Percentiles rank a stretch among this genome's conserved stretches.
Conservation (phyloP, 208 protist genomes). For the Trypanosoma melophagium region DNA sequence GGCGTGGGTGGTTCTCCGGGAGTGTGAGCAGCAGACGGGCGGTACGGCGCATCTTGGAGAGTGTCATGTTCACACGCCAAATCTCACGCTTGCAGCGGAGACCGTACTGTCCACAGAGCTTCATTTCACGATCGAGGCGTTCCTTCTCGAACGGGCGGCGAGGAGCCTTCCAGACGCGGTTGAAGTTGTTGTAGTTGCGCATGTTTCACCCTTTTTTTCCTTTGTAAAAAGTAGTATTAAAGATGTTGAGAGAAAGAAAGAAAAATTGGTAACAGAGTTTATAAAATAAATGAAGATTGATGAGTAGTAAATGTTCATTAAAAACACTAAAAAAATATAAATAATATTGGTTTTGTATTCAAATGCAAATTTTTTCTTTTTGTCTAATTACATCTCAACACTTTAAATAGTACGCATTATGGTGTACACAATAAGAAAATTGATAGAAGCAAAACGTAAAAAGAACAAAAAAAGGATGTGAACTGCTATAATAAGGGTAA, state of each 20-base stretch:
- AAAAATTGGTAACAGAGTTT: not conserved
- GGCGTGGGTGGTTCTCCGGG: constrained; percentile 96
- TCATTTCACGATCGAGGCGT: constrained; percentile 99
- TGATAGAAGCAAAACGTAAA: not conserved
- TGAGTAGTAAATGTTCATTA: no score
- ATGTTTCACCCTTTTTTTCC: constrained; percentile 35
- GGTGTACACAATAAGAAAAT: not conserved
- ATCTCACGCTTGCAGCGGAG: constrained; percentile 99
- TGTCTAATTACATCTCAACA: no score
- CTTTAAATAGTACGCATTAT: no score
- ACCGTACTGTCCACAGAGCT: constrained; percentile 98
- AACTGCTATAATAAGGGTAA: not conserved
- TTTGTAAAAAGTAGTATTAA: no score
- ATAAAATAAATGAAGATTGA: not conserved
- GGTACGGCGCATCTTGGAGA: constrained; percentile 99
- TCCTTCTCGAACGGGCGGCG: constrained; percentile 99
- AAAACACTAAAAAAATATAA: no score
- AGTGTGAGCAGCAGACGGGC: constrained; percentile 99
- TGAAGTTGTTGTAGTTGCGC: constrained; percentile 96
- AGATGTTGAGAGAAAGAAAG: constrained; percentile 3
- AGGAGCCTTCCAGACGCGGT: constrained; percentile 96
- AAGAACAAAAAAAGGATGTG: not conserved
- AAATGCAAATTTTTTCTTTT: no score
- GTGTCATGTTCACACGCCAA: constrained; percentile 97
- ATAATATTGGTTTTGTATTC: no score